Conservation (phyloP, 2,329 filamentous ascomycete species). For the Elsinoe ampelina region DNA sequence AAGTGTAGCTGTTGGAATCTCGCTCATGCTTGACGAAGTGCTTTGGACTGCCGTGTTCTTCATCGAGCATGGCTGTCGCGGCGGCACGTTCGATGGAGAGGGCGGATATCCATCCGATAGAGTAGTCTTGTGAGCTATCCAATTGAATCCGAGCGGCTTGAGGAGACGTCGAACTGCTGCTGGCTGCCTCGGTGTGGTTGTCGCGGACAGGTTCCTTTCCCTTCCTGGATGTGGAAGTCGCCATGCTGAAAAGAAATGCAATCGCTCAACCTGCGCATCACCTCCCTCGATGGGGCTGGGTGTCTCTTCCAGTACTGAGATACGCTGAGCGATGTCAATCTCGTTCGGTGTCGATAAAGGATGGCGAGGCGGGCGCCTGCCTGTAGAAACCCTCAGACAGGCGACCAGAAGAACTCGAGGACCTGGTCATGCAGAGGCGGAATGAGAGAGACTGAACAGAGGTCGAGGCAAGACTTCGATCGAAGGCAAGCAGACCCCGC, state of each 20-base stretch:
- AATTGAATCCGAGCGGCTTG: background rate
- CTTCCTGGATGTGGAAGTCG: no score
- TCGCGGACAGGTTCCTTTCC: no score
- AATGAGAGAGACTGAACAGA: no score
- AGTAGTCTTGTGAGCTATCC: slow-evolving; percentile 13
- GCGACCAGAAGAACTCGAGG: background rate
- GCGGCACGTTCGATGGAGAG: slow-evolving; percentile 18
- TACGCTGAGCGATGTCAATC: no score
- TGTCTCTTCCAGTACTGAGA: no score
- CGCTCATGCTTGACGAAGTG: background rate
- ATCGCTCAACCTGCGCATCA: background rate
- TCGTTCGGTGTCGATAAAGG: no score
- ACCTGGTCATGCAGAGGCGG: no score
- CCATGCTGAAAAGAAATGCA: background rate
- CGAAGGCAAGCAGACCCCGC: no score
- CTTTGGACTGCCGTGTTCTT: slow-evolving; percentile 2
- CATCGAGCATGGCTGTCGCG: slow-evolving; percentile 17
- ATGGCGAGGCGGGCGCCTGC: background rate
- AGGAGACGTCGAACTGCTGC: no score
- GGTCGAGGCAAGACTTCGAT: no score
- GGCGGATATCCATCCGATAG: slow-evolving; percentile 19
- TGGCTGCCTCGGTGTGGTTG: no score
- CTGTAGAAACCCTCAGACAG: background rate
- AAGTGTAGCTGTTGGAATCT: slow-evolving; percentile 16
- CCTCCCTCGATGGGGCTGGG: no score